Evolutionary conservation across 352 stramenopile genomes (phyloP).

Genomic region (Globisporangium apiculatum): DNA sequence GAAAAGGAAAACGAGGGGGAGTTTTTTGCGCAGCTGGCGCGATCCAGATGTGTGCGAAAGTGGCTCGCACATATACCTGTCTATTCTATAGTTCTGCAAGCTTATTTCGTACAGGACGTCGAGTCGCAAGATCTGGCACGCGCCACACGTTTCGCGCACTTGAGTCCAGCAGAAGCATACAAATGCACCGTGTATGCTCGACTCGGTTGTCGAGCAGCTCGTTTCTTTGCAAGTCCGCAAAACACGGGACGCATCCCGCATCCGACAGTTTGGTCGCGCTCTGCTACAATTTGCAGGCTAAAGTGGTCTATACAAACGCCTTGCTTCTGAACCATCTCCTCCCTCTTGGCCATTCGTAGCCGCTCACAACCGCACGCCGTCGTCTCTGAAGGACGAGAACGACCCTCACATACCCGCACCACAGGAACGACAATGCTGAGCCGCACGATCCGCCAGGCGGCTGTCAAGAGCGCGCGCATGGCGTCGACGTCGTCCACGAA

Average conservation of each 20-base stretch:
- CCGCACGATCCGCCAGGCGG: constrained; percentile 43
- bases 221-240: too few species aligned
- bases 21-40: background rate
- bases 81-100: background rate
- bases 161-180: too few species aligned
- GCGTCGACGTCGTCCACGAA: constrained; percentile 36
- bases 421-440: constrained; percentile 31
- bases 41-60: background rate
- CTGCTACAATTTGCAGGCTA: background rate
- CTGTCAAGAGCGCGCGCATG: constrained; percentile 35
- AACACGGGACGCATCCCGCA: too few species aligned
- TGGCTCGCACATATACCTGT: background rate
- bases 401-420: background rate
- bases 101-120: background rate
- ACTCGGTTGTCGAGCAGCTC: too few species aligned
- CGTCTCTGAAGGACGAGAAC: background rate
- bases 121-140: background rate
- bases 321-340: background rate
- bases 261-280: too few species aligned
- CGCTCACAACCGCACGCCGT: too few species aligned
- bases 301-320: too few species aligned
- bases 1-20: background rate
- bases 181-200: too few species aligned
- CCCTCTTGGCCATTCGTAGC: background rate
- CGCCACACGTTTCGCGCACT: background rate